Conservation (phyloP, 129 eudicot species). For the Chrysanthemum lavandulifolium region DNA sequence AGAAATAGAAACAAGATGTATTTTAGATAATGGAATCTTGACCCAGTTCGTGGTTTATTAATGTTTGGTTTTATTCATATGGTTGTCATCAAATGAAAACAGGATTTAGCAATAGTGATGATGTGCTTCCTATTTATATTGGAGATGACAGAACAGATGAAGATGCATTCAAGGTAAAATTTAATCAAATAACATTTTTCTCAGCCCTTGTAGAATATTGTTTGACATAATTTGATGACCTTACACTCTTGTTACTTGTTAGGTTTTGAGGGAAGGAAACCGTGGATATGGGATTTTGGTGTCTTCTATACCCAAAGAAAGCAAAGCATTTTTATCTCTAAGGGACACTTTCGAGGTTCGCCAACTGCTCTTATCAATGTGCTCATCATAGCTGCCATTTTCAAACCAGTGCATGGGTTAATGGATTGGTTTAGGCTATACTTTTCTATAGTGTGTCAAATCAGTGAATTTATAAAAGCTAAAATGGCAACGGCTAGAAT, state of each 20-base stretch:
- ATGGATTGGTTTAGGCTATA: background rate
- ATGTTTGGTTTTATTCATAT: slow-evolving; percentile 12
- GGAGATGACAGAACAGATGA: slow-evolving; percentile 95
- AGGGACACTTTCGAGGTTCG: slow-evolving; percentile 47
- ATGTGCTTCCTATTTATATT: slow-evolving; percentile 83
- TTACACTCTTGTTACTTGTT: background rate
- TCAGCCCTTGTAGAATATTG: background rate
- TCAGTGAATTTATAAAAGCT: background rate
- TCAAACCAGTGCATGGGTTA: background rate
- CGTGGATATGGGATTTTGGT: slow-evolving; percentile 72
- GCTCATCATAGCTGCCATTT: background rate
- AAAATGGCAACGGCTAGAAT: background rate
- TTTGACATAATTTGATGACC: background rate
- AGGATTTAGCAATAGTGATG: slow-evolving; percentile 55
- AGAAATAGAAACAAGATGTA: background rate
- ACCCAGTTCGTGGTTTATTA: background rate
- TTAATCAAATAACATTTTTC: background rate
- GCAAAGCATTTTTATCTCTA: slow-evolving; percentile 65
- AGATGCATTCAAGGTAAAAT: slow-evolving; percentile 86
- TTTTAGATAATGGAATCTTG: background rate
- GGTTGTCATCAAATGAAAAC: slow-evolving; percentile 7
- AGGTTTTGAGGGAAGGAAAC: slow-evolving; percentile 63
- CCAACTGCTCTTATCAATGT: background rate
- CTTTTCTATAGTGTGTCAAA: background rate
- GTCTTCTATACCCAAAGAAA: slow-evolving; percentile 65